Evolutionary conservation across 129 eudicot genomes (phyloP), one percentile per base, ranked within the genome.

Genomic region (Artemisia annua): DNA sequence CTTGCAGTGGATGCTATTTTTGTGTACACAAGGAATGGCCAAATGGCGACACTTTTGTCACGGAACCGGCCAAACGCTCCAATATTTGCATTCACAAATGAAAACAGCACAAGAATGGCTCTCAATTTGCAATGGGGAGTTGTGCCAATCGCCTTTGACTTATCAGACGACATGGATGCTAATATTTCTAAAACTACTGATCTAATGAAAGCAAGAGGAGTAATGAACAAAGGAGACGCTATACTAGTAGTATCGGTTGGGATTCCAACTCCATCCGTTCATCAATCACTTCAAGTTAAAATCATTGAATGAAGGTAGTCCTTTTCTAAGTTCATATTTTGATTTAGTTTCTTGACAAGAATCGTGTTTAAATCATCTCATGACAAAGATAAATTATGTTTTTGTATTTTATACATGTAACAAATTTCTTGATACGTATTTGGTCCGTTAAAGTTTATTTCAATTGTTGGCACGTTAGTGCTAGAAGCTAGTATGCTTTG

Each of bases 51-150:
- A 11, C 85, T 86, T 22, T 65, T 91, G 54, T 91, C 97, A 55
- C 84, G 96, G 10, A 85, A 85, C 80, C 85, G 96, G 22, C 97
- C 97, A 44, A 83, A 84, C 30, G 77, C 92, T 22, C 97, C 97
- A 1, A 79, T 91, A 55, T 85, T 91, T 79, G 97, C 92, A 16
- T 88, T 91, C 79, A 88, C 97, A 13, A 71, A 79, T 15, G 79
- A 78, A 53, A 35, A 62, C 15, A 67, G 73, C 63, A 85, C 89
- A 3, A 58, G 84, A 48, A 86, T 82, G 92, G 83, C 85, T 1
- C 81, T 91, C 17, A 91, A 78, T 82, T 71, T 91, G 88, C 90
- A 76, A 20, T 87, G 97, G 95, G 96, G 97, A 14, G 89, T 91
- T n/a, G 71, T 66, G 30, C 92, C 96, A 7, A 26, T 91, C 9